These are phyloP conservation scores for Abrus precatorius DNA, from an alignment of 306 rosid species.

Conservation along the genomic window DNA sequence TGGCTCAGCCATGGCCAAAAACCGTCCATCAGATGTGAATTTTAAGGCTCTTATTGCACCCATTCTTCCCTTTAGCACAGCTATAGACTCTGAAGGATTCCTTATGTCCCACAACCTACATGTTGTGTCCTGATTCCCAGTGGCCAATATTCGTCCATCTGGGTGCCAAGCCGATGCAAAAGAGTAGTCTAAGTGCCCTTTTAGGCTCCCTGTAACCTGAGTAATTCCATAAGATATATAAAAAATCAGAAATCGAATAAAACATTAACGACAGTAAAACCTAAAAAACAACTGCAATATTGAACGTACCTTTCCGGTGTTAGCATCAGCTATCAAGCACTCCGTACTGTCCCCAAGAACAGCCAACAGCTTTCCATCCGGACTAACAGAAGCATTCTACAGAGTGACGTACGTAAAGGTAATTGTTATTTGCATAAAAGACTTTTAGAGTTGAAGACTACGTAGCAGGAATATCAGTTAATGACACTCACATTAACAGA, in stretches of 20 bases:
- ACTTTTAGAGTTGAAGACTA: not conserved
- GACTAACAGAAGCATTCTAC: slow-evolving; percentile 83
- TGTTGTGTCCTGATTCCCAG: slow-evolving; percentile 97
- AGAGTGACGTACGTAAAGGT: slow-evolving; percentile 18
- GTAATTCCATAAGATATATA: not conserved
- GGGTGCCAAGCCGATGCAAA: slow-evolving; percentile 99
- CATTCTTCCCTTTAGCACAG: slow-evolving; percentile 90
- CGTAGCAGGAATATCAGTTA: slow-evolving; percentile 17
- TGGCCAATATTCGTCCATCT: slow-evolving; percentile 81
- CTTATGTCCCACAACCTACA: slow-evolving; percentile 97
- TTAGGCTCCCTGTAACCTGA: slow-evolving; percentile 70
- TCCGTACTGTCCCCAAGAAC: slow-evolving; percentile 90
- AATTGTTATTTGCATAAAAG: slow-evolving; percentile 1
- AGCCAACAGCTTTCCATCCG: slow-evolving; percentile 83
- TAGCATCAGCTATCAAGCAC: slow-evolving; percentile 80
- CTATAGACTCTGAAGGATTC: slow-evolving; percentile 75
- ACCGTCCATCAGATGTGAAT: slow-evolving; percentile 78
- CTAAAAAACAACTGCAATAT: slow-evolving; percentile 1
- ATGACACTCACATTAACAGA: slow-evolving; percentile 89
- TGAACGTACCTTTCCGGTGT: slow-evolving; percentile 70
- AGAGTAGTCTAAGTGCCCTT: slow-evolving; percentile 92
- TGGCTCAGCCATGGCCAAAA: slow-evolving; percentile 93
- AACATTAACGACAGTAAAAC: not conserved
- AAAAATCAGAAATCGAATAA: not conserved
- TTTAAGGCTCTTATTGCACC: slow-evolving; percentile 87